Percentiles rank a stretch among this genome's conserved stretches.
Conservation (phyloP, 73 alveolate genomes). For the Tetrahymena borealis region DNA sequence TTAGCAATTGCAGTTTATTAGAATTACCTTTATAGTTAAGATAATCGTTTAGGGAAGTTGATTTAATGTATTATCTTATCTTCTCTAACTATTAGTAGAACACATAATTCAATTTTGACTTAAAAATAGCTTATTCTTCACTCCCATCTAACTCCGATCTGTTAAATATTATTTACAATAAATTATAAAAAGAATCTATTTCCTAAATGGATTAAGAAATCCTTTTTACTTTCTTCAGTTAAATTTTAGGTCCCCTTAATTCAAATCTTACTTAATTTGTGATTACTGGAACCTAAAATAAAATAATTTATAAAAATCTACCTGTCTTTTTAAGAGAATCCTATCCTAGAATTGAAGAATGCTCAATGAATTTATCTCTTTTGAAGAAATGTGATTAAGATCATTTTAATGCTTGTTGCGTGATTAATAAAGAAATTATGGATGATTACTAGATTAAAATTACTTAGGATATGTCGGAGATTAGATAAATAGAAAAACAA, state of each 20-base stretch:
- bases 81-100: background rate
- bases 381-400: background rate
- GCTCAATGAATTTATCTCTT: background rate
- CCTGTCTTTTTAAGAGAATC: background rate
- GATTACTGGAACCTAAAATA: background rate
- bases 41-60: background rate
- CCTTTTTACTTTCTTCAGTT: background rate
- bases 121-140: background rate
- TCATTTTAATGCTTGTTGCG: background rate
- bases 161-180: background rate
- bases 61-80: background rate
- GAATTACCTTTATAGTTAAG: background rate
- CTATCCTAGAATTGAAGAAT: background rate
- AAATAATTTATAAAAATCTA: background rate
- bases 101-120: background rate
- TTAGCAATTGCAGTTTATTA: background rate
- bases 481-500: background rate
- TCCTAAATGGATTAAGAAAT: background rate
- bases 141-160: background rate
- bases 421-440: background rate
- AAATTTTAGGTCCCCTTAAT: background rate
- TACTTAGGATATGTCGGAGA: background rate
- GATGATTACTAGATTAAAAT: background rate
- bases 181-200: background rate
- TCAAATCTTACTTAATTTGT: background rate